Conservation (phyloP, 1,284 basidiomycete species). For the Rhodotorula sp. region DNA sequence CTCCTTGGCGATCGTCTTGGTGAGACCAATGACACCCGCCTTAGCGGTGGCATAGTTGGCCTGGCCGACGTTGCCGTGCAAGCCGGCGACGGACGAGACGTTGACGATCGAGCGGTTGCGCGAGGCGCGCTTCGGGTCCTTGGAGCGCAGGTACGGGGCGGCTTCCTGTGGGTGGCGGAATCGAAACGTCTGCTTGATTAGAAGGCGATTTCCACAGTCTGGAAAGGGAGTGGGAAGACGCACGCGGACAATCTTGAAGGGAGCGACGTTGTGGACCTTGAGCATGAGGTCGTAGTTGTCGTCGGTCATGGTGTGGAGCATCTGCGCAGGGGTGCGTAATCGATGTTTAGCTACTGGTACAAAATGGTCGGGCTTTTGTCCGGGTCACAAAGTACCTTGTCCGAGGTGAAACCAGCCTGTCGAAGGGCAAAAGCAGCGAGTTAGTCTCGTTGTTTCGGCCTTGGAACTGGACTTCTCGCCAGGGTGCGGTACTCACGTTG, state of each 20-base stretch:
- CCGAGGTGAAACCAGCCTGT: constrained; percentile 67
- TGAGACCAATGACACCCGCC: constrained; percentile 70
- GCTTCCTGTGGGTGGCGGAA: constrained; percentile 3
- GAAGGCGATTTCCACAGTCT: not conserved
- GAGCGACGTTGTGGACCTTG: constrained; percentile 75
- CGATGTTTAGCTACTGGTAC: not conserved
- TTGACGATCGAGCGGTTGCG: constrained; percentile 68
- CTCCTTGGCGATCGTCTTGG: constrained; percentile 68
- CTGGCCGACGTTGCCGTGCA: constrained; percentile 81
- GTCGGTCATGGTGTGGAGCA: constrained; percentile 82
- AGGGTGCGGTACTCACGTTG: constrained; percentile 2
- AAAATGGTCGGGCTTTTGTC: not conserved
- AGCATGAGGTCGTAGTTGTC: constrained; percentile 77
- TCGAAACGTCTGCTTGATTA: constrained; percentile 51
- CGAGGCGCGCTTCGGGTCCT: constrained; percentile 57
- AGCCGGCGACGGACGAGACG: constrained; percentile 69
- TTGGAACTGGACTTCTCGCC: not conserved
- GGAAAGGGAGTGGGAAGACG: not conserved
- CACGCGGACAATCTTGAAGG: constrained; percentile 72
- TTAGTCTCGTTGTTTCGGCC: not conserved
- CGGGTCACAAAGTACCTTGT: constrained; percentile 50
- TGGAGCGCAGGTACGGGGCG: constrained; percentile 61
- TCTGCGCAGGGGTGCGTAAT: constrained; percentile 48
- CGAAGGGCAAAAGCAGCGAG: not conserved
- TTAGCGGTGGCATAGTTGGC: constrained; percentile 66